Base-by-base conservation (phyloP, 257 asterid species). In the Rehmannia glutinosa region DNA sequence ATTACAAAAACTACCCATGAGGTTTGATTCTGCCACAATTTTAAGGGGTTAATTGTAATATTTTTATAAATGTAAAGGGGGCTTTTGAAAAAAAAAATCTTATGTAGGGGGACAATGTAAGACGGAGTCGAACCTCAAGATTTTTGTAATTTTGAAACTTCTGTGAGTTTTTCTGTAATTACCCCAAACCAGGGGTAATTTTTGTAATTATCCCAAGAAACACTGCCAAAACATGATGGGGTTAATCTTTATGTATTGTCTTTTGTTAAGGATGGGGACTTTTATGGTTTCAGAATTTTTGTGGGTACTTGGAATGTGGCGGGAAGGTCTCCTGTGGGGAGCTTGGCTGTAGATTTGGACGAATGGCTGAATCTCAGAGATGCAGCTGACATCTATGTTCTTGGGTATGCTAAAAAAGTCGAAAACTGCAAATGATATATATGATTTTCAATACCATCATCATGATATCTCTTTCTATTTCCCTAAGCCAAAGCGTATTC, bases 301-400 rank as follows among this genome's bases (percentile, higher is more conserved):
- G 96, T 92, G 78, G 97, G 98, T 10, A 92, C 92, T 41, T 92
- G 98, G 98, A 92, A 92, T 77, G 98, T 89, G 56, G 97, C 96
- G 27, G 98, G 98, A 72, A 81, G 85, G 77, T 85, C 97, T 32
- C 98, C 98, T 0, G 82, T 82, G 38, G 96, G 95, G 50, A 85
- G 88, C 66, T 76, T 89, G 77, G 97, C 90, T 38, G 92, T 79
- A 32, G 96, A 92, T 74, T 75, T 89, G 82, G 89, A 85, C 28
- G 97, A 87, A 69, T 92, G 98, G 98, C 76, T 92, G 68, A 89
- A 92, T 72, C 87, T 86, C 59, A 85, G 78, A 77, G 89, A 89
- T 28, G 82, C 86, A 66, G 98, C 91, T 35, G 98, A 89, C 68
- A 77, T 92, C 50, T 92, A 92, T 71, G 98, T 89, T 68, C 86